Base-by-base conservation (phyloP, 2,329 filamentous ascomycete genomes). In the Penicillium concentricum region DNA sequence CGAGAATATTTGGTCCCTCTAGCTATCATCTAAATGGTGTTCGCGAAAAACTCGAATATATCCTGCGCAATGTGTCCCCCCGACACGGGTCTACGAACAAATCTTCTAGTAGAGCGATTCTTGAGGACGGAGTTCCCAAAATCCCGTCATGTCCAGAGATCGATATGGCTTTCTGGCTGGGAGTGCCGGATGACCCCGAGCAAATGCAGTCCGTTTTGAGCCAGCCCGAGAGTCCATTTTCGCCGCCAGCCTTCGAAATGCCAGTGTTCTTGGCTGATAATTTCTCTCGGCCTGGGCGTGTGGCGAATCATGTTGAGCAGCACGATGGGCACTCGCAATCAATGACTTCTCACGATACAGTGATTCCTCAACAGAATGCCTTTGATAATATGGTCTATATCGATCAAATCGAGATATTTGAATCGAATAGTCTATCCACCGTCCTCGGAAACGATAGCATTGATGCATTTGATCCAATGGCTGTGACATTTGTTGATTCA, bases 71-170 rank as follows among this genome's bases (percentile, higher is more conserved):
- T 20, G 20, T 60, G 7, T 41, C 46, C 2, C 47, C 41, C 15
- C 20, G 8, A 15, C 22, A 34, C 5, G 43, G 20, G 18, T 22
- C 46, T 7, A 32, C 24, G 4, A 47, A 39, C n/a, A 59, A 55
- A 22, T 30, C 18, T 2, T 15, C 26, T 1, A 39, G 34, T 6
- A 47, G 44, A 9, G 16, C 26, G 10, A 16, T 28, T 7, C 34
- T 64, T 12, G 34, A 54, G 1, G 28, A 52, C 1, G 30, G 47
- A 5, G 53, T 64, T 7, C 60, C 61, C 7, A n/a, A 30, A 3
- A 8, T 64, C 15, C 35, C 22, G 4, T 15, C 51, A n/a, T 24
- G 20, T 15, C 10, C 38, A 9, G 10, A 28, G 3, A 39, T 56
- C 35, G 46, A 60, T 24, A 7, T 63, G 18, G 55, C 48, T 3